A percentile compares a stretch with the other conserved stretches of the same genome.
Evolutionary conservation across 192 early-diverging fungal genomes (phyloP).

Genomic region (Chytriomyces sp.): DNA sequence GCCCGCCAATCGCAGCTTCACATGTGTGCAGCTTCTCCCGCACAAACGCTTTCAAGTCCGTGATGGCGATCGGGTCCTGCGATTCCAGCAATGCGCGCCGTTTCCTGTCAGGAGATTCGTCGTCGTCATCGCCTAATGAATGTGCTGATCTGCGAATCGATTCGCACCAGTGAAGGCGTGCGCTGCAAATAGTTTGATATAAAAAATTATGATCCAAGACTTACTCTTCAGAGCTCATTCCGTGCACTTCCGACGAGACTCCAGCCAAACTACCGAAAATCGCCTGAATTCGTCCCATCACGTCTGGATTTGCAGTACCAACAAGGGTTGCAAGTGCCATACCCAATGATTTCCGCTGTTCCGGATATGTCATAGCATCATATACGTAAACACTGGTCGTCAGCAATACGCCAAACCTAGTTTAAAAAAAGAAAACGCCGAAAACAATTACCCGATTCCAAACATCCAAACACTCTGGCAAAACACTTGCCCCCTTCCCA

Average conservation of each 20-base stretch:
- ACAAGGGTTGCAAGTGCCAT: slow-evolving; percentile 65
- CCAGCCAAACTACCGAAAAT: slow-evolving; percentile 67
- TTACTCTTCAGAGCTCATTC: slow-evolving; percentile 65
- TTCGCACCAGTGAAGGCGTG: slow-evolving; percentile 43
- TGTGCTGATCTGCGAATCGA: slow-evolving; percentile 62
- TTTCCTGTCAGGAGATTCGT: slow-evolving; percentile 45
- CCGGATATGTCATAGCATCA: slow-evolving; percentile 75
- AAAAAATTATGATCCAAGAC: not conserved
- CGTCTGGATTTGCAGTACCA: slow-evolving; percentile 52
- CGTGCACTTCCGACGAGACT: slow-evolving; percentile 66
- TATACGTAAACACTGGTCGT: slow-evolving; percentile 57
- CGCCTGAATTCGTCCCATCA: slow-evolving; percentile 53
- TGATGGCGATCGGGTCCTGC: slow-evolving; percentile 64
- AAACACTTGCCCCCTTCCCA: slow-evolving; percentile 57
- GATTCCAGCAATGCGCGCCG: slow-evolving; percentile 50
- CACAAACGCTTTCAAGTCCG: slow-evolving; percentile 55
- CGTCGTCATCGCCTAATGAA: slow-evolving; percentile 57
- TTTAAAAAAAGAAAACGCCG: not conserved
- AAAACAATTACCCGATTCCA: slow-evolving; percentile 1
- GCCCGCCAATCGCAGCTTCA: slow-evolving; percentile 57
- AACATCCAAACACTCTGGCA: slow-evolving; percentile 70
- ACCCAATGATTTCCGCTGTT: slow-evolving; percentile 68
- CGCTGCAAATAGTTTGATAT: slow-evolving; percentile 14
- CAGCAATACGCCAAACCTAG: too few species aligned
- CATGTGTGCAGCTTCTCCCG: slow-evolving; percentile 56